Conservation (phyloP, 2,329 filamentous ascomycete species). For the Penicillium freii region DNA sequence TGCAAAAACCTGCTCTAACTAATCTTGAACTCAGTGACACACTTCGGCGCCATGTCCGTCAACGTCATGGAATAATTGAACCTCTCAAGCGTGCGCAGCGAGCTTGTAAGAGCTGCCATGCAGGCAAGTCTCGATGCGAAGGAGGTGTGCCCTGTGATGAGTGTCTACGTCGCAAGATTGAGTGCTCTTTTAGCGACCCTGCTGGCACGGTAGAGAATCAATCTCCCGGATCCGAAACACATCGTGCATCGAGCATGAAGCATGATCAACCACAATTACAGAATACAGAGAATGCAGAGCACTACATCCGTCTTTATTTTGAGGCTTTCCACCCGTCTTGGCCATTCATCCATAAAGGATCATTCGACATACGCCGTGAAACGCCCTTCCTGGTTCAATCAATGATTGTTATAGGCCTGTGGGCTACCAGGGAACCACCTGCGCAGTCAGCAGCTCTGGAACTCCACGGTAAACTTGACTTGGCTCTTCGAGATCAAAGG, state of each 20-base stretch:
- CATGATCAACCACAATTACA: neutral
- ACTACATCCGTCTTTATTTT: slow-evolving; percentile 29
- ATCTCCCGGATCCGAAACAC: neutral
- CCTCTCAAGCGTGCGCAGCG: slow-evolving; percentile 6
- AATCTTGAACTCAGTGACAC: slow-evolving; percentile 22
- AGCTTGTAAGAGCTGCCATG: slow-evolving; percentile 24
- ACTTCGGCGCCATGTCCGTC: slow-evolving; percentile 26
- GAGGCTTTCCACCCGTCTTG: slow-evolving; percentile 28
- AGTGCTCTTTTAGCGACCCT: slow-evolving; percentile 15
- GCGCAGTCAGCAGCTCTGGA: slow-evolving; percentile 24
- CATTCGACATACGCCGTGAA: slow-evolving; percentile 25
- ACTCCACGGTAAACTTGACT: slow-evolving; percentile 24
- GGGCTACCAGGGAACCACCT: slow-evolving; percentile 19
- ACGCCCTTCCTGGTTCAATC: slow-evolving; percentile 30
- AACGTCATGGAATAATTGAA: slow-evolving; percentile 16
- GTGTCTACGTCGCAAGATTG: slow-evolving; percentile 17
- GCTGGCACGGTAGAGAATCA: neutral
- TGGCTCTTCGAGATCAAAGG: slow-evolving; percentile 27
- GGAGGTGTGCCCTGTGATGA: slow-evolving; percentile 19
- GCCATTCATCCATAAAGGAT: slow-evolving; percentile 28
- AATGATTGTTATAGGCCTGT: slow-evolving; percentile 30
- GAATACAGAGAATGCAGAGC: slow-evolving; percentile 4
- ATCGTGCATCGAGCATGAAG: neutral
- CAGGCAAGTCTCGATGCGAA: slow-evolving; percentile 20
- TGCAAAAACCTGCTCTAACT: neutral